Conservation (phyloP, 345 rosid species). For the Arabis alpina region DNA sequence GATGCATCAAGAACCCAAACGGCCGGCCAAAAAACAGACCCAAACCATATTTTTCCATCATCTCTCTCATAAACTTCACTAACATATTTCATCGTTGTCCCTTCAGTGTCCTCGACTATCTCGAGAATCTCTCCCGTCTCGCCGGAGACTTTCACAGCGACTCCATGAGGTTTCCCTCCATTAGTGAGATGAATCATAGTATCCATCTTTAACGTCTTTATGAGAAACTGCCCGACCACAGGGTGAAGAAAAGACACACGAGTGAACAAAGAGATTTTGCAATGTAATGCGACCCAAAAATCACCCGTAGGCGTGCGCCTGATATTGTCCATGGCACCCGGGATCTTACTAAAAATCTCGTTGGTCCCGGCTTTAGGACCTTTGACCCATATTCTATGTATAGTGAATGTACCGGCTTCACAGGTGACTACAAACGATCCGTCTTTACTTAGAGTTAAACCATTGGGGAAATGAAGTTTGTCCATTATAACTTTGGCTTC, state of each 20-base stretch:
- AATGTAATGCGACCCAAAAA: slow-evolving; percentile 40
- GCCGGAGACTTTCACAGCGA: slow-evolving; percentile 50
- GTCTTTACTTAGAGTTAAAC: slow-evolving; percentile 73
- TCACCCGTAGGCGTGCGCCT: slow-evolving; percentile 46
- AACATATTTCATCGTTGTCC: slow-evolving; percentile 50
- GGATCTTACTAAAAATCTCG: slow-evolving; percentile 52
- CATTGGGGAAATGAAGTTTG: slow-evolving; percentile 66
- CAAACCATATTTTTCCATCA: slow-evolving; percentile 62
- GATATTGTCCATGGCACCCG: slow-evolving; percentile 65
- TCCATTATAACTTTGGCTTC: slow-evolving; percentile 39
- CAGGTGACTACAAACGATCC: slow-evolving; percentile 54
- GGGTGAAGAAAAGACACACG: slow-evolving; percentile 43
- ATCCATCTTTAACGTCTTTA: slow-evolving; percentile 47
- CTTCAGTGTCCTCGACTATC: slow-evolving; percentile 55
- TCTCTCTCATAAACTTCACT: slow-evolving; percentile 74
- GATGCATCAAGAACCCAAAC: slow-evolving; percentile 46
- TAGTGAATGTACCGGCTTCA: slow-evolving; percentile 40
- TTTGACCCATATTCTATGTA: slow-evolving; percentile 55
- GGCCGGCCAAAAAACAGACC: slow-evolving; percentile 59
- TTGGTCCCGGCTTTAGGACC: slow-evolving; percentile 47
- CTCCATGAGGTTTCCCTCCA: slow-evolving; percentile 62
- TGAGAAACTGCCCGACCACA: slow-evolving; percentile 46
- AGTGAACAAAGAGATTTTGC: slow-evolving; percentile 17
- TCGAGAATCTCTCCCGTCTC: slow-evolving; percentile 58
- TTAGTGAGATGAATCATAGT: slow-evolving; percentile 47